Evolutionary conservation across 371 early-diverging fungal species (phyloP).

Genomic region (Mortierella sp.): DNA sequence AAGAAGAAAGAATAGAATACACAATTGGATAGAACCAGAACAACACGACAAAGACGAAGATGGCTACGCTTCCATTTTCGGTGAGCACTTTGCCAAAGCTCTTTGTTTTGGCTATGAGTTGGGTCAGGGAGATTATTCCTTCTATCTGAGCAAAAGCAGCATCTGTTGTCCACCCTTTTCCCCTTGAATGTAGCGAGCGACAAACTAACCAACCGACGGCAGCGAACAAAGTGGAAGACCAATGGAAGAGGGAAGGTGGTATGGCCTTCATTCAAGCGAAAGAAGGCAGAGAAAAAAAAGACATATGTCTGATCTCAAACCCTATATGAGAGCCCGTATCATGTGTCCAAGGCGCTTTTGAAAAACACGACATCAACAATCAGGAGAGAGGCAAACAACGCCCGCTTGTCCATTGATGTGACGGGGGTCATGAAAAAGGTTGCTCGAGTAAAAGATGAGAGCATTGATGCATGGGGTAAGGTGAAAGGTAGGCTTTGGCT

Average conservation of each 20-base stretch:
- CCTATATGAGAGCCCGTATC: slow-evolving; percentile 24
- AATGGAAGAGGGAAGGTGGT: neutral
- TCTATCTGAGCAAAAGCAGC: neutral
- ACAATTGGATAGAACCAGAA: neutral
- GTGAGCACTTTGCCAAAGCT: neutral
- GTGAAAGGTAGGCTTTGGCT: neutral
- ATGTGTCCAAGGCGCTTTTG: slow-evolving; percentile 13
- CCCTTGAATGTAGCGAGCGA: neutral
- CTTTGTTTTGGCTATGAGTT: neutral
- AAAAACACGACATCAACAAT: neutral
- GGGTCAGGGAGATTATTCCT: neutral
- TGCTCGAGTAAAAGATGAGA: neutral
- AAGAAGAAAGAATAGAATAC: neutral
- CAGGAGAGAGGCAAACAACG: neutral
- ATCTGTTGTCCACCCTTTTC: neutral
- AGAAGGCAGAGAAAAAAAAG: neutral
- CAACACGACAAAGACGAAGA: neutral
- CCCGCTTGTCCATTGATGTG: neutral
- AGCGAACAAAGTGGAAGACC: neutral
- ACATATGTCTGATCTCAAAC: slow-evolving; percentile 21
- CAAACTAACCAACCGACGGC: neutral
- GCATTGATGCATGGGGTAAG: neutral
- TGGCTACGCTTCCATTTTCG: neutral
- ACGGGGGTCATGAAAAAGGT: neutral
- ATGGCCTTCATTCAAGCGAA: neutral